phyloP scores from a whole-genome alignment of 163 green algal genomes.

The Coccomyxa subellipsoidea region DNA sequence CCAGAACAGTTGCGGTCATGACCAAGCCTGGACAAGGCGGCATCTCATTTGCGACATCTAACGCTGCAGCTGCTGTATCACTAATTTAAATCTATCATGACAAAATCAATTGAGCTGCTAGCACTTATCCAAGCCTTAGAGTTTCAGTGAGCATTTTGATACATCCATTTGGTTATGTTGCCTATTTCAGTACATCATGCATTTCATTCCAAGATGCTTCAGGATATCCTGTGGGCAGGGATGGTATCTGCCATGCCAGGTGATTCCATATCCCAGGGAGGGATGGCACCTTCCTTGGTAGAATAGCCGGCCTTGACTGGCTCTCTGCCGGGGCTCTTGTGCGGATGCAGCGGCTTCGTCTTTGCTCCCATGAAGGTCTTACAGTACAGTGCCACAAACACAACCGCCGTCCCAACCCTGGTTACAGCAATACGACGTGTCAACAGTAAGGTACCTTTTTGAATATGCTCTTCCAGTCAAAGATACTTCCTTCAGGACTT shows the following conservation, averaged over 20 bases:
- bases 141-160: too few relatives aligned
- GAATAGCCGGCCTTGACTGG: background rate
- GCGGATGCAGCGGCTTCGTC: background rate
- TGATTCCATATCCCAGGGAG: background rate
- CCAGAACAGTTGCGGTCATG: too few relatives aligned
- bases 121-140: too few relatives aligned
- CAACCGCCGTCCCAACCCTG: constrained; percentile 4
- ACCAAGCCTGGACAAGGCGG: too few relatives aligned
- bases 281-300: background rate
- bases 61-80: too few relatives aligned
- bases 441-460: background rate
- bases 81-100: too few relatives aligned
- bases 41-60: too few relatives aligned
- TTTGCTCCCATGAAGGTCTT: constrained; percentile 30
- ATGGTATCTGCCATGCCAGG: background rate
- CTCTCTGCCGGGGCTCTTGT: background rate
- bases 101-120: too few relatives aligned
- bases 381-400: constrained; percentile 49
- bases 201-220: too few relatives aligned
- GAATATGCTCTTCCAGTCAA: background rate
- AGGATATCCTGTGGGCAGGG: background rate
- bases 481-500: background rate
- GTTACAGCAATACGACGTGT: background rate
- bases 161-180: too few relatives aligned
- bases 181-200: too few relatives aligned